Evolutionary conservation across 208 protist species (phyloP), one percentile per base, ranked within the genome.

Genomic region (Willaertia magna): DNA sequence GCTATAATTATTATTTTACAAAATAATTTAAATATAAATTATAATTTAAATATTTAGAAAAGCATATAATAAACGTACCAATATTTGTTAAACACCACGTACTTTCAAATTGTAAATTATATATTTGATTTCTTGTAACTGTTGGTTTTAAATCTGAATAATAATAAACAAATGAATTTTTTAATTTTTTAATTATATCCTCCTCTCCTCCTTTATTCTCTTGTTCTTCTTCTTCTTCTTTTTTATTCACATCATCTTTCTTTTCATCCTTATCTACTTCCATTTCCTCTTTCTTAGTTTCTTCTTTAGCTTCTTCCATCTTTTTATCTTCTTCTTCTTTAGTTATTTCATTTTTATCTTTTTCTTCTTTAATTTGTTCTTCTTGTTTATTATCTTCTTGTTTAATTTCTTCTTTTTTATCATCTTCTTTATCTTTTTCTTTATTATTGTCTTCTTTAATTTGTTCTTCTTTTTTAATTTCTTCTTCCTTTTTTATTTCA

Each of bases 81-180:
- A 99, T 97, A 92, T 99, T 99, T 22, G 98, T 99, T 42, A 99
- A 91, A 0, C 97, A 96, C 98, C 98, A 99, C 1, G 97, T 96
- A 20, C 96, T 93, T 93, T 99, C 98, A 90, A 99, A 99, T 93
- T 99, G 96, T 91, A 88, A 22, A 96, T 90, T 47, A 88, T 85
- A 30, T 86, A 89, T 74, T 92, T 87, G 90, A 48, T 88, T 79
- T n/a, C 87, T 88, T 74, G 92, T 86, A n/a, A n/a, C n/a, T n/a
- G n/a, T n/a, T n/a, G n/a, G n/a, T n/a, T n/a, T n/a, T n/a, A n/a
- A n/a, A n/a, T n/a, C n/a, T n/a, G n/a, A n/a, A n/a, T n/a, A n/a
- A n/a, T n/a, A n/a, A n/a, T n/a, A n/a, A n/a, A n/a, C n/a, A n/a
- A n/a, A n/a, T n/a, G n/a, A n/a, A n/a, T n/a, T n/a, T n/a, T n/a